Conservation (phyloP, 768 basidiomycete genomes). For the Leccinum barrowsii region DNA sequence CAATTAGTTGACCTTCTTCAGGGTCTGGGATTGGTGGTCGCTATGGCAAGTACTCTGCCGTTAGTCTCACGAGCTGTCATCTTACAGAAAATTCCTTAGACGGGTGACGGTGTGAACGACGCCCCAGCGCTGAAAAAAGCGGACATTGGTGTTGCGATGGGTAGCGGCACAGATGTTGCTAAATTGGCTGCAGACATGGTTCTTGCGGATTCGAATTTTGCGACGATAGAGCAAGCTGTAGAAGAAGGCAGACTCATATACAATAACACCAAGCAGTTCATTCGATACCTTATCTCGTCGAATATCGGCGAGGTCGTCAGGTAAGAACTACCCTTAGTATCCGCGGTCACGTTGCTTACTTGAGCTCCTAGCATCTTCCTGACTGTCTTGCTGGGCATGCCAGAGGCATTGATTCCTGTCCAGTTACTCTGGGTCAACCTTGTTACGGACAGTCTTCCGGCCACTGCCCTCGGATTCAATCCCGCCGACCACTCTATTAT, state of each 20-base stretch:
- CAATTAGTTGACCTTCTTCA: constrained; percentile 94
- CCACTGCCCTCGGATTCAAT: constrained; percentile 97
- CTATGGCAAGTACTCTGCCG: constrained; percentile 62
- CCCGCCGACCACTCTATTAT: constrained; percentile 96
- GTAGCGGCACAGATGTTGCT: constrained; percentile 97
- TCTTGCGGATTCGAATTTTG: constrained; percentile 94
- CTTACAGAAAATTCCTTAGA: constrained; percentile 43
- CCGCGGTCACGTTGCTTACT: background rate
- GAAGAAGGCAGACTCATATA: constrained; percentile 98
- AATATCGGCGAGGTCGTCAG: constrained; percentile 98
- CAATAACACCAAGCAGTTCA: constrained; percentile 99
- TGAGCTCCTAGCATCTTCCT: constrained; percentile 76
- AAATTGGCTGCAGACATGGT: constrained; percentile 99
- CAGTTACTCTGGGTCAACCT: constrained; percentile 99
- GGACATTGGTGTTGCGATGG: constrained; percentile 98
- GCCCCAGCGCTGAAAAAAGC: constrained; percentile 96
- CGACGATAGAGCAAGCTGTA: constrained; percentile 93
- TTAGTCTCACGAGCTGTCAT: constrained; percentile 7
- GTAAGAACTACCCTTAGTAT: constrained; percentile 17
- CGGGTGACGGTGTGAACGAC: constrained; percentile 97
- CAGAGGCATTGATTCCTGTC: constrained; percentile 96
- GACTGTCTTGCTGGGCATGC: constrained; percentile 97
- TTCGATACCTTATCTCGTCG: constrained; percentile 96
- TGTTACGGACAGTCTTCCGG: constrained; percentile 94
- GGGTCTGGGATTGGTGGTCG: constrained; percentile 87